phyloP scores from a whole-genome alignment of 805 yeast species.

The Priceomyces haplophilus region DNA sequence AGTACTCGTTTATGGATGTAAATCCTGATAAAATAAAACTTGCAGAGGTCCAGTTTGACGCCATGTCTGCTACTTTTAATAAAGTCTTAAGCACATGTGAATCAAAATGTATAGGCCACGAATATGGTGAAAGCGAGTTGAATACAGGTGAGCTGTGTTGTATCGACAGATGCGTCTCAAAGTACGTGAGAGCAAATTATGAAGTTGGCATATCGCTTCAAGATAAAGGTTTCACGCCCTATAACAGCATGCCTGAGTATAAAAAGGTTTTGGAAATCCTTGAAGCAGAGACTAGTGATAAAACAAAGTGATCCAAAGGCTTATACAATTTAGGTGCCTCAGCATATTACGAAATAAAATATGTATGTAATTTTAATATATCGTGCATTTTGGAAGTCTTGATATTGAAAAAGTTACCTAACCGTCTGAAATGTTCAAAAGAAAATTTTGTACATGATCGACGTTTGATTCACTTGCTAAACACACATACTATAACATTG shows the following conservation, averaged over 20 bases:
- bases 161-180: constrained; percentile 80
- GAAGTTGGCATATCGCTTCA: constrained; percentile 55
- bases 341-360: background rate
- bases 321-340: too few species aligned
- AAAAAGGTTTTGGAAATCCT: constrained; percentile 18
- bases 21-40: constrained; percentile 58
- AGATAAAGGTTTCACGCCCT: constrained; percentile 42
- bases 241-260: constrained; percentile 42
- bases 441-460: background rate
- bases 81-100: constrained; percentile 62
- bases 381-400: background rate
- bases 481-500: background rate
- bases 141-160: constrained; percentile 83
- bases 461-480: background rate
- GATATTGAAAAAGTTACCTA: too few species aligned
- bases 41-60: constrained; percentile 68
- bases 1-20: constrained; percentile 44
- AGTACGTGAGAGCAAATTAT: constrained; percentile 72
- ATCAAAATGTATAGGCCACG: constrained; percentile 78
- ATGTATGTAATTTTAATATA: background rate
- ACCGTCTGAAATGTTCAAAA: background rate
- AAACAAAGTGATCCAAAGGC: background rate
- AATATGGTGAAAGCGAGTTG: constrained; percentile 80
- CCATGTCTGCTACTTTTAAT: constrained; percentile 55
- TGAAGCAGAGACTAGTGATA: background rate